Evolutionary conservation across 306 rosid species (phyloP), one percentile per base, ranked within the genome.

Genomic region (Vigna nakashimae): DNA sequence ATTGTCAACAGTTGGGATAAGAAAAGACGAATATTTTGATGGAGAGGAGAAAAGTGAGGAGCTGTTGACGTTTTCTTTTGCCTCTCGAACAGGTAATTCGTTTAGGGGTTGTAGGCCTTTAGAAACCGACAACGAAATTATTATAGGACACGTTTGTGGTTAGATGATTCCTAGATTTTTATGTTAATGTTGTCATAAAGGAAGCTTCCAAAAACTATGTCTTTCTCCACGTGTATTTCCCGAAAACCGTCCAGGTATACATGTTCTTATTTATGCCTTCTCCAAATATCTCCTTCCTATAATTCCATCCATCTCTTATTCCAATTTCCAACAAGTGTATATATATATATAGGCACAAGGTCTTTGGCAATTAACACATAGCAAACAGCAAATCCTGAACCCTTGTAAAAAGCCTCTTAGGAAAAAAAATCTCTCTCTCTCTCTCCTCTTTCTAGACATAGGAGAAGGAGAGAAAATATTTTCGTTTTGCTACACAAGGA

Each of bases 361-460:
- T 6, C 63, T 26, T 59, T 18, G 1, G 3, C 72, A 60, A 48
- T 60, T 8, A 22, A 17, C 77, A 22, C 30, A 30, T 12, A 57
- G 28, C 12, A 2, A 28, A 15, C 79, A 3, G 9, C 24, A 4
- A 69, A 69, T 50, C 12, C 3, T 16, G 63, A 70, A 70, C 16
- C 69, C 46, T 40, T 38, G 9, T 65, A 15, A 13, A 73, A 22
- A 36, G 2, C 11, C 40, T 18, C 63, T 69, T 69, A 34, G 40
- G 30, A 36, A 58, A 57, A 18, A 34, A 18, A 18, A 57, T 28
- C 5, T 6, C 40, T 7, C 4, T 55, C 6, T 8, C 24, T 63
- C 82, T 88, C 91, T 80, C 84, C 78, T 88, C 86, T 78, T 80
- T 88, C 82, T 80, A 55, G 40, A 26, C 13, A 28, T 26, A 34